These are phyloP conservation scores for Elymus sibiricus DNA, from an alignment of 176 grass and related monocot genomes.

Conservation along the genomic window DNA sequence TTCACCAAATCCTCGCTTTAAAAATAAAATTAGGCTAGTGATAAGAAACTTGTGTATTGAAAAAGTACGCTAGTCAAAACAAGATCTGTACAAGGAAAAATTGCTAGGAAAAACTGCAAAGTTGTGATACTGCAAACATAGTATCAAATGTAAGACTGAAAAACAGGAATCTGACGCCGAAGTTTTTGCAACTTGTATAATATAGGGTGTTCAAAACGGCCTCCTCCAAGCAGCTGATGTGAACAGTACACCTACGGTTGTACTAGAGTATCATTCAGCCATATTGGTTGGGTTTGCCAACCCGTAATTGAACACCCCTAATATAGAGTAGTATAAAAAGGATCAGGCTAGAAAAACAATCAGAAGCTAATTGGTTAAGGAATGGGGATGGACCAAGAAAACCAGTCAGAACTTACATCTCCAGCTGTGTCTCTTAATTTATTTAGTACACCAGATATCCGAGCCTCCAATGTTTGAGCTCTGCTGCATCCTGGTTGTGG, in stretches of 20 bases:
- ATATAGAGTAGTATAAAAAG: conserved; percentile 10
- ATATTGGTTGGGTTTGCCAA: neutral
- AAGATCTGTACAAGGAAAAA: neutral
- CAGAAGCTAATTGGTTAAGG: neutral
- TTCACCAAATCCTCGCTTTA: neutral
- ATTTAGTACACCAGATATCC: conserved; percentile 69
- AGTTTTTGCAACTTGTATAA: neutral
- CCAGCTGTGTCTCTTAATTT: conserved; percentile 67
- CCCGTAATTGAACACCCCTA: neutral
- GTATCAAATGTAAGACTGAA: neutral
- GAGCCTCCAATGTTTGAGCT: conserved; percentile 70
- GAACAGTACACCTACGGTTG: neutral
- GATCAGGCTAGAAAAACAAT: neutral
- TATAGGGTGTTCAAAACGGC: neutral
- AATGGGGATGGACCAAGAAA: conserved; percentile 17
- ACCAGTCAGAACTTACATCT: conserved; percentile 44
- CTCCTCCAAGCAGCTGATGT: neutral
- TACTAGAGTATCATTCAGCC: neutral
- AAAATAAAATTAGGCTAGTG: neutral
- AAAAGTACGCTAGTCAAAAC: neutral
- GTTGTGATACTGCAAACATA: neutral
- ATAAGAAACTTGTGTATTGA: neutral
- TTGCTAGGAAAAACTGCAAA: neutral
- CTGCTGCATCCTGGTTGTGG: conserved; percentile 66
- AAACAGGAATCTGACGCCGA: neutral